Conservation (phyloP, 148 eudicot species). For the Rhododendron henanense region DNA sequence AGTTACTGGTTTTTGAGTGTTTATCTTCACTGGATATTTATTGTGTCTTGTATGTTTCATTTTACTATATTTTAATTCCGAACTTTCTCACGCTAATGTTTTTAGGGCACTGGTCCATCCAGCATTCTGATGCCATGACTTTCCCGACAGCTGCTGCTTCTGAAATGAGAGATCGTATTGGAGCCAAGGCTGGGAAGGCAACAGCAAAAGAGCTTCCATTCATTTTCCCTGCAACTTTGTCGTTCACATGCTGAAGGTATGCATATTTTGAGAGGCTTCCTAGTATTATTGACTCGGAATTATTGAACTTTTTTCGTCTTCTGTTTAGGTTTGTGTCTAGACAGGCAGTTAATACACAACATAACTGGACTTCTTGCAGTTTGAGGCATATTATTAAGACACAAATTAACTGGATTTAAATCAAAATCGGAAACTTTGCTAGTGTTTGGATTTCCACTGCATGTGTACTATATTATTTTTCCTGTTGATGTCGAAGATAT, state of each 20-base stretch:
- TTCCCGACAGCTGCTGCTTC: slow-evolving; percentile 97
- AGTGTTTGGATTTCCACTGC: not conserved
- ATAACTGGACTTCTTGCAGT: not conserved
- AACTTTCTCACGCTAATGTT: not conserved
- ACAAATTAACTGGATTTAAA: not conserved
- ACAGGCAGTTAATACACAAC: not conserved
- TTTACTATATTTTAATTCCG: not conserved
- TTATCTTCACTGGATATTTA: too few relatives aligned
- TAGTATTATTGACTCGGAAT: not conserved
- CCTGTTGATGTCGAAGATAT: not conserved
- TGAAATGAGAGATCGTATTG: slow-evolving; percentile 93
- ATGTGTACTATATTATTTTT: not conserved
- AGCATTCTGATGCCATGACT: slow-evolving; percentile 88
- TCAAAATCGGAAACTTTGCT: not conserved
- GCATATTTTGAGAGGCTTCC: slow-evolving; percentile 14
- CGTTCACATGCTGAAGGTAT: slow-evolving; percentile 89
- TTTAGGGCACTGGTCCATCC: slow-evolving; percentile 76
- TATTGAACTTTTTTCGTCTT: not conserved
- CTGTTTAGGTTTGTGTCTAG: not conserved
- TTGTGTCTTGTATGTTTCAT: not conserved
- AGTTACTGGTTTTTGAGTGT: too few relatives aligned
- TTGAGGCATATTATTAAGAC: not conserved
- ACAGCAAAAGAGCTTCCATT: slow-evolving; percentile 84
- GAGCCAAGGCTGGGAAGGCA: slow-evolving; percentile 77
- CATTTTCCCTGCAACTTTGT: slow-evolving; percentile 89